Evolutionary conservation across 2,329 filamentous ascomycete species (phyloP).

Genomic region (Colletotrichum horii): DNA sequence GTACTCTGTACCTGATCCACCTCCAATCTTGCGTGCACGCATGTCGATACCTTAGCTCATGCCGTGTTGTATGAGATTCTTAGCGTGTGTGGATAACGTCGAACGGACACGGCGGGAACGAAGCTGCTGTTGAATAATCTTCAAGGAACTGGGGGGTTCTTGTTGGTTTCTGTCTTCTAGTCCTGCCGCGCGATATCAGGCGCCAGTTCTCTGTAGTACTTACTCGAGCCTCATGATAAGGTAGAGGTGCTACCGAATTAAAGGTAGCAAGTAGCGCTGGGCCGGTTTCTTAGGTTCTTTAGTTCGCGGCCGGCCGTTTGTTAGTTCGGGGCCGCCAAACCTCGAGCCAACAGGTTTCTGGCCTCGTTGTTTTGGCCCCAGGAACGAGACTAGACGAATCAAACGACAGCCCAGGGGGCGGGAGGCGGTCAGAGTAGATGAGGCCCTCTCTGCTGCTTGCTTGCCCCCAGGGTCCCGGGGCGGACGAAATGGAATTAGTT

Average conservation of each 20-base stretch:
- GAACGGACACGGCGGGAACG: neutral
- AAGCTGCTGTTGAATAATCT: neutral
- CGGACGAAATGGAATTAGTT: neutral
- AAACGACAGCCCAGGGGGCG: neutral
- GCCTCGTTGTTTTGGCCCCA: neutral
- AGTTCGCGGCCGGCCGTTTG: neutral
- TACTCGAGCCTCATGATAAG: neutral
- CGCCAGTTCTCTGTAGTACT: neutral
- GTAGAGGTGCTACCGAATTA: neutral
- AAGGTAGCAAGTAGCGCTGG: neutral
- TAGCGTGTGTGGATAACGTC: neutral
- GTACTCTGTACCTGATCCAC: neutral
- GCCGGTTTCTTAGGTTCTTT: neutral
- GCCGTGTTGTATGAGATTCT: constrained; percentile 5
- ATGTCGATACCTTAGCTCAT: neutral
- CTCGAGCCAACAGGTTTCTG: neutral
- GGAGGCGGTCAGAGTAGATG: neutral
- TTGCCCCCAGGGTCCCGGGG: neutral
- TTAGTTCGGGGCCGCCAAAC: neutral
- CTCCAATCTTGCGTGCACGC: constrained; percentile 3
- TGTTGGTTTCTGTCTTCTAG: neutral
- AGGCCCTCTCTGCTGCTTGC: neutral
- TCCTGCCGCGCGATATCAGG: neutral
- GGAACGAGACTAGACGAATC: neutral
- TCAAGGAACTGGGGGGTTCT: neutral